Base-by-base conservation (phyloP, 345 rosid species). In the Nasturtium officinale region DNA sequence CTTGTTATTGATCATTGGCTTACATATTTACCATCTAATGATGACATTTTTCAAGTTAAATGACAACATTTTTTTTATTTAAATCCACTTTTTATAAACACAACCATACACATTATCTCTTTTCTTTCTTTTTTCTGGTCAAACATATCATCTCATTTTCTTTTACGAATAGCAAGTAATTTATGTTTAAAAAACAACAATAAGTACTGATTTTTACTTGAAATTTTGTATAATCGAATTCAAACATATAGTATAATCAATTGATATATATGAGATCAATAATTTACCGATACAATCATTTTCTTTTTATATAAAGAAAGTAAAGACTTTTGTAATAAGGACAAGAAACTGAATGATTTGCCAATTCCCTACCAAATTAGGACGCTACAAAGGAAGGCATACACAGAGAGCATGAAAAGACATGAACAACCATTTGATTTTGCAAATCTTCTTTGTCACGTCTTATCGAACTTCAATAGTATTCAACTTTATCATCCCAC, bases 291-390 rank as follows among this genome's bases (percentile, higher is more conserved):
- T 10, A 18, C n/a, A 18, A 28, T 10, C 37, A 0, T 53, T 17
- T 17, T 43, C 0, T 43, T n/a, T 3, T 5, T 12, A 21, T 25
- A 35, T 0, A 35, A 47, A 61, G 18, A 33, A 59, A 74, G 23
- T 5, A 77, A 55, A 38, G 40, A 50, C 57, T 65, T 64, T 63
- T 64, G 32, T 28, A 64, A 65, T 42, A 71, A 58, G 47, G 76
- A 77, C 72, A 65, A 65, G 51, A 58, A 71, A 71, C 68, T 71
- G 63, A 65, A 77, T 77, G 77, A 77, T 77, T 77, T 77, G 77
- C 80, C 80, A 71, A 58, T 71, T 65, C 80, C 77, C 80, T 65
- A 77, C 77, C 80, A 77, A 71, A 65, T 77, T 58, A 71, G 32
- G 80, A 71, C 80, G 50, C 43, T 65, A 65, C 80, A 58, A 69